Conservation (phyloP, 371 early-diverging fungal genomes). For the Mortierella sp. region DNA sequence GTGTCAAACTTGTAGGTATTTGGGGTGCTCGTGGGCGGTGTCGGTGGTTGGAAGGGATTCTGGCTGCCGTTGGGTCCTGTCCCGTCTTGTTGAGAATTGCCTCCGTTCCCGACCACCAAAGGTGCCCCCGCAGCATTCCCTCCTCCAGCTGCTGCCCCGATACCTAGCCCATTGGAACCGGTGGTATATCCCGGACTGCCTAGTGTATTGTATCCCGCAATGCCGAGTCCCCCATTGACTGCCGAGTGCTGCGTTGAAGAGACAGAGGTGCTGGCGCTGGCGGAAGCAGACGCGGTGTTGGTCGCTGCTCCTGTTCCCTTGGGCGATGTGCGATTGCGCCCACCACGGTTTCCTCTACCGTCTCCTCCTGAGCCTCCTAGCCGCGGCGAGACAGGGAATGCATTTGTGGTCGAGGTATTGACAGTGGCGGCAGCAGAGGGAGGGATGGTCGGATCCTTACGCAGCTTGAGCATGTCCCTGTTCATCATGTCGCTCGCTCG, state of each 20-base stretch:
- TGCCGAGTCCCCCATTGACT: neutral
- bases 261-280: neutral
- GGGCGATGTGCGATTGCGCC: conserved; percentile 38
- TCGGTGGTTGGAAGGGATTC: neutral
- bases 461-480: conserved; percentile 51
- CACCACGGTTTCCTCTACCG: conserved; percentile 1
- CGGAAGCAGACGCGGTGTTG: neutral
- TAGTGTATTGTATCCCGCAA: neutral
- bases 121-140: neutral
- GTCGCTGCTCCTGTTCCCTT: conserved; percentile 18
- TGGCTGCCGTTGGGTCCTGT: neutral
- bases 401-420: conserved; percentile 38
- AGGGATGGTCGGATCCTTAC: conserved; percentile 52
- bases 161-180: neutral
- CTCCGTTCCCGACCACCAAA: neutral
- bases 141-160: neutral
- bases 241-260: neutral
- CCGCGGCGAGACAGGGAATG: conserved; percentile 38
- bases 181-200: neutral
- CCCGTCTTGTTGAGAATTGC: neutral
- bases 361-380: conserved; percentile 14
- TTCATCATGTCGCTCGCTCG: conserved; percentile 26
- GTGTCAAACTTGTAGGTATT: conserved; percentile 45
- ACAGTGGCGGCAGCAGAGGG: conserved; percentile 44
- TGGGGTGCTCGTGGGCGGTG: neutral